Conservation (phyloP, 2,329 filamentous ascomycete genomes). For the Proliferodiscus dingleyae region DNA sequence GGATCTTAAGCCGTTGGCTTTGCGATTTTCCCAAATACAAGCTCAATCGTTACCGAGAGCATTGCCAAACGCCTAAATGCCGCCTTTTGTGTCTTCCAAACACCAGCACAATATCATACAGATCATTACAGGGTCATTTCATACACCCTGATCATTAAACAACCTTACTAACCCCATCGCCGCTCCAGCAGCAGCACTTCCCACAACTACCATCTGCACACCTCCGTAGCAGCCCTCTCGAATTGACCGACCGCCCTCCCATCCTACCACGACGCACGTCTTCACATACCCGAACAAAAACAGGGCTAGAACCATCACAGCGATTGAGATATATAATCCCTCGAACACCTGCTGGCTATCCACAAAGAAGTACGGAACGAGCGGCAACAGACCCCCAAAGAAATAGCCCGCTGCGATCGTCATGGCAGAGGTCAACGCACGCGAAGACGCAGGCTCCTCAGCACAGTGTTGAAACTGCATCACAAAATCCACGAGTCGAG, state of each 20-base stretch:
- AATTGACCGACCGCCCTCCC: slow-evolving; percentile 25
- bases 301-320: slow-evolving; percentile 55
- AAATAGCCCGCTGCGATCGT: slow-evolving; percentile 54
- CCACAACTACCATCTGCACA: slow-evolving; percentile 38
- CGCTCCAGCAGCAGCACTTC: slow-evolving; percentile 33
- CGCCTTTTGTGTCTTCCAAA: too few relatives aligned
- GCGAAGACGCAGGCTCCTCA: slow-evolving; percentile 27
- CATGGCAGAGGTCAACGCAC: slow-evolving; percentile 40
- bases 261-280: slow-evolving; percentile 46
- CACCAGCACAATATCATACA: too few relatives aligned
- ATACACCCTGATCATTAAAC: slow-evolving; percentile 22
- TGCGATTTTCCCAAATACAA: too few relatives aligned
- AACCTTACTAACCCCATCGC: slow-evolving; percentile 36
- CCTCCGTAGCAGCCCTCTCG: slow-evolving; percentile 30
- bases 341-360: slow-evolving; percentile 34
- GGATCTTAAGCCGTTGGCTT: too few relatives aligned
- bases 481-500: slow-evolving; percentile 36
- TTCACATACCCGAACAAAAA: slow-evolving; percentile 63
- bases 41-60: too few relatives aligned
- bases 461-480: slow-evolving; percentile 33
- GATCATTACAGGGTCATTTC: too few relatives aligned
- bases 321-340: slow-evolving; percentile 54
- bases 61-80: too few relatives aligned
- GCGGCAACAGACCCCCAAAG: slow-evolving; percentile 50
- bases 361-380: slow-evolving; percentile 51